Base-by-base conservation (phyloP, 176 grass and related monocot genomes). In the Echinochloa phyllopogon region DNA sequence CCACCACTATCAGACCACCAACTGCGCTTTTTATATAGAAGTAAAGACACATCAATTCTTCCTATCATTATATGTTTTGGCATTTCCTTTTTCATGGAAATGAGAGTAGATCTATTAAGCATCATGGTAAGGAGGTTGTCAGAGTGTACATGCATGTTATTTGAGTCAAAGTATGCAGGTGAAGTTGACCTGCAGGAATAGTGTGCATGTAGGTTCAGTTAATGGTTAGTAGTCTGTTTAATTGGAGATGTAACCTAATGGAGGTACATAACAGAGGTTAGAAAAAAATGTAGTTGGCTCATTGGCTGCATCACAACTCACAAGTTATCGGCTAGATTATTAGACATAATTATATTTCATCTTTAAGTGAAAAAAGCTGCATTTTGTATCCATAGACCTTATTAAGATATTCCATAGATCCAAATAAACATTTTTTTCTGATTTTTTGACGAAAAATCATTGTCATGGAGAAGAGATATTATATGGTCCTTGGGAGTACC, bases 341-440 rank as follows among this genome's bases (percentile, higher is more conserved):
- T 23, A 43, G 8, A 9, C 61, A 65, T 36, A 41, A 62, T 6
- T 49, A 23, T 48, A 27, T 10, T 45, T 21, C 27, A 60, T 85
- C 25, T 59, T 25, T 47, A 57, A 56, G 48, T 76, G 61, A 8
- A 38, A 68, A 8, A 38, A 68, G 10, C 11, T 69, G 27, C 39
- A 85, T 68, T 63, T 85, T 85, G 38, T 12, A 45, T 45, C 24
- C 7, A 45, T 57, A 37, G 6, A 50, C 74, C 21, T 53, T 52
- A 20, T 8, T 41, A 25, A 8, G 52, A 48, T 23, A 43, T n/a
- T 52, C 5, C n/a, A 13, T 74, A 66, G 36, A 65, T 33, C 16
- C 10, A 67, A 57, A 65, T 56, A 64, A 58, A 85, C 18, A 43
- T 0, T 71, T 4, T 69, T 33, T 62, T 66, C 42, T 42, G 51